Percentiles rank a stretch among this genome's conserved stretches.
Evolutionary conservation across 805 yeast genomes (phyloP).

Genomic region (Yarrowia bubula): DNA sequence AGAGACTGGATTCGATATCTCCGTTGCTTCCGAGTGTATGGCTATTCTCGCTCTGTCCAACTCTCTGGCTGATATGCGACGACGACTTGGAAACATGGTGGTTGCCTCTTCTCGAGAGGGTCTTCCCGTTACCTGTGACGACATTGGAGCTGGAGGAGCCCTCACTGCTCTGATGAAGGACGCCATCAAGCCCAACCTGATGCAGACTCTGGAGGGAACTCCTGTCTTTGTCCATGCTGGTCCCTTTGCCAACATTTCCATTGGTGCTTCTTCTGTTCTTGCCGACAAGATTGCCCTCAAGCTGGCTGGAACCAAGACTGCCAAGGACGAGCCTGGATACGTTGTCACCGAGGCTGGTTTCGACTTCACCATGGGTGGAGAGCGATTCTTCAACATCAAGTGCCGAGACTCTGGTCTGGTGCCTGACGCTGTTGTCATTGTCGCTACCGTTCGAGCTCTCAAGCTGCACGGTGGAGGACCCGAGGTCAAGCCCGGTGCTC

Average conservation of each 20-base stretch:
- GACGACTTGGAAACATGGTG: conserved; percentile 83
- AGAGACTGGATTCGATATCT: conserved; percentile 88
- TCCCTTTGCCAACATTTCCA: conserved; percentile 95
- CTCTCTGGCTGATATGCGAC: conserved; percentile 77
- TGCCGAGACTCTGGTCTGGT: conserved; percentile 85
- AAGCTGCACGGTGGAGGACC: conserved; percentile 98
- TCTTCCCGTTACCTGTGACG: conserved; percentile 88
- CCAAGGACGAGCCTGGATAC: conserved; percentile 56
- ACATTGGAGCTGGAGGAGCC: conserved; percentile 94
- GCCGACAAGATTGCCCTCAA: conserved; percentile 93
- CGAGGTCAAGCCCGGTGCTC: conserved; percentile 89
- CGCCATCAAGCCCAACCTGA: conserved; percentile 91
- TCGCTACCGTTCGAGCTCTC: conserved; percentile 95
- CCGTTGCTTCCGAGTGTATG: conserved; percentile 96
- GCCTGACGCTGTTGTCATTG: conserved; percentile 90
- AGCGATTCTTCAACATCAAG: conserved; percentile 91
- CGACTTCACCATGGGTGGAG: conserved; percentile 99
- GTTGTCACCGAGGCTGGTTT: conserved; percentile 98
- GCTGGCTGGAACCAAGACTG: conserved; percentile 66
- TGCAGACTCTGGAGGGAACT: conserved; percentile 97
- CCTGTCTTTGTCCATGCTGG: conserved; percentile 98
- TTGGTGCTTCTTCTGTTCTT: conserved; percentile 92
- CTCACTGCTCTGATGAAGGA: conserved; percentile 91
- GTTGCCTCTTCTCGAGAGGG: conserved; percentile 77
- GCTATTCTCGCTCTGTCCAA: conserved; percentile 86